Percentiles rank a stretch among this genome's conserved stretches.
Conservation (phyloP, 1,139 yeast genomes). For the Pichia sp. region DNA sequence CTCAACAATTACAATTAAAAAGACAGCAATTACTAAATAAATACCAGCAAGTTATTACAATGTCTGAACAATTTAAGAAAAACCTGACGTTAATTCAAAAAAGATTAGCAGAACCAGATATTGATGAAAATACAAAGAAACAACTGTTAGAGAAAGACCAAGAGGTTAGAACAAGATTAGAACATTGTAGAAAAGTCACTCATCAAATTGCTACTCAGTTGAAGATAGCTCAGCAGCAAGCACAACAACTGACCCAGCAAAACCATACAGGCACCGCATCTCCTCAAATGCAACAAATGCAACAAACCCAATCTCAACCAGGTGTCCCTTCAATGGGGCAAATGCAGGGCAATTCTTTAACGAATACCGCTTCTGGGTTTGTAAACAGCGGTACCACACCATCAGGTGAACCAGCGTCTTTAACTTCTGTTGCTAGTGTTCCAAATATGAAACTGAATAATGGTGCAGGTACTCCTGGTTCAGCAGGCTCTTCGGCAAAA, state of each 20-base stretch:
- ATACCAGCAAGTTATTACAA: conserved; percentile 29
- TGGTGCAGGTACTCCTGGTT: not conserved
- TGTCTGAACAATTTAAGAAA: conserved; percentile 39
- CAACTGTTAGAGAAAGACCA: conserved; percentile 26
- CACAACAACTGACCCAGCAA: conserved; percentile 9
- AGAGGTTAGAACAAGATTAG: conserved; percentile 27
- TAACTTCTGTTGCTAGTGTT: not conserved
- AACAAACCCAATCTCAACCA: conserved; percentile 9
- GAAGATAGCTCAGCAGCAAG: conserved; percentile 23
- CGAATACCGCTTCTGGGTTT: not conserved
- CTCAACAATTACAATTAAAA: conserved; percentile 20
- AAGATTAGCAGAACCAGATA: conserved; percentile 31
- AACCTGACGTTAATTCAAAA: conserved; percentile 34
- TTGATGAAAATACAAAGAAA: conserved; percentile 30
- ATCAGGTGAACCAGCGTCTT: not conserved
- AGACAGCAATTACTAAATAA: conserved; percentile 28
- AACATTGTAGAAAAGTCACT: conserved; percentile 27
- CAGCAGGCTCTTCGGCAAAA: not conserved
- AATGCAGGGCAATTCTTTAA: conserved; percentile 2
- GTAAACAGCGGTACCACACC: not conserved
- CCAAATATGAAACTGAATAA: conserved; percentile 1
- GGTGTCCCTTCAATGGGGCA: conserved; percentile 1
- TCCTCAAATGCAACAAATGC: conserved; percentile 22
- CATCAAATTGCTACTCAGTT: conserved; percentile 27
- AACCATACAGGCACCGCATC: conserved; percentile 1